These are phyloP conservation scores for Pseudogymnoascus sp. DNA, from an alignment of 2,329 filamentous ascomycete genomes.

Conservation along the genomic window DNA sequence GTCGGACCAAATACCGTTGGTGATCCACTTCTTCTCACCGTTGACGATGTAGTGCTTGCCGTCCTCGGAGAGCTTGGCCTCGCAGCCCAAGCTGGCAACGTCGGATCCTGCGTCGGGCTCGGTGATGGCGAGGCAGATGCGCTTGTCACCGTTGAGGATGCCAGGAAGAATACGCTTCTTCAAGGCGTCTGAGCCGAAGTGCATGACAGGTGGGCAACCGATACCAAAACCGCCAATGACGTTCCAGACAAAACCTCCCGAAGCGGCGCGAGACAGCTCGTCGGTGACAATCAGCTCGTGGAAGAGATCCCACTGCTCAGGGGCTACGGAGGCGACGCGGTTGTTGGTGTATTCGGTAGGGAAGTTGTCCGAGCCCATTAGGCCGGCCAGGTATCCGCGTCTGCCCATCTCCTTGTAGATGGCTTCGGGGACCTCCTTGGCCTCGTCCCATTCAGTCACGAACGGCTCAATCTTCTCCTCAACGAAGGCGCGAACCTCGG, in stretches of 20 bases:
- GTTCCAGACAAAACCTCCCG: constrained; percentile 94
- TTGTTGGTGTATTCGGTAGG: constrained; percentile 65
- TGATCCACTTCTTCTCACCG: constrained; percentile 99
- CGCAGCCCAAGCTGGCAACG: constrained; percentile 89
- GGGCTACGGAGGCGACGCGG: constrained; percentile 65
- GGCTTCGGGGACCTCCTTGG: constrained; percentile 74
- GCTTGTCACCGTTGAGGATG: constrained; percentile 86
- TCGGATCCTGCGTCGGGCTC: constrained; percentile 93
- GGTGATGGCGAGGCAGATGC: constrained; percentile 94
- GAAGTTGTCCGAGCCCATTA: constrained; percentile 71
- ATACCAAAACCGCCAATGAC: constrained; percentile 95
- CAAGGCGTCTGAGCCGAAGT: constrained; percentile 72
- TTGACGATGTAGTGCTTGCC: constrained; percentile 99
- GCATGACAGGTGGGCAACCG: constrained; percentile 81
- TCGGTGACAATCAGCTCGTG: constrained; percentile 95
- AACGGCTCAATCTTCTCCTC: constrained; percentile 82
- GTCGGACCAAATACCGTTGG: constrained; percentile 92
- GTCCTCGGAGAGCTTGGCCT: constrained; percentile 89
- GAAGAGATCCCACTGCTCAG: constrained; percentile 96
- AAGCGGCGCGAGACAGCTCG: constrained; percentile 80
- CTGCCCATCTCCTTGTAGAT: constrained; percentile 96
- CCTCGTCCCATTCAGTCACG: constrained; percentile 95
- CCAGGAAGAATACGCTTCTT: constrained; percentile 82
- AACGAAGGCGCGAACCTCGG: constrained; percentile 87
- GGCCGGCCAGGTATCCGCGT: constrained; percentile 83